Conservation (phyloP, 129 eudicot species). For the Erigeron canadensis region DNA sequence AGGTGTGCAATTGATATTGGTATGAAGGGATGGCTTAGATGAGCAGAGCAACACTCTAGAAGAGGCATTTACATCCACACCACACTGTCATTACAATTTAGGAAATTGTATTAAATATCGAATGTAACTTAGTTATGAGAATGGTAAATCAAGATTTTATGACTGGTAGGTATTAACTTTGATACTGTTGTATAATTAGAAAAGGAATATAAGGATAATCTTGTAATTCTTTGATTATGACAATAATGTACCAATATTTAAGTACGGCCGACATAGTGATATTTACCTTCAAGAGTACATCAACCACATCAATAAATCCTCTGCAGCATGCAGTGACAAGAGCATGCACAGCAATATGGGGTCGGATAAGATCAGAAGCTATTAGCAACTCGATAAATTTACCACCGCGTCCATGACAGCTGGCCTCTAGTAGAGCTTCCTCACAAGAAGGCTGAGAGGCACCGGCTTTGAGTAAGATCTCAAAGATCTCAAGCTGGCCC, state of each 20-base stretch:
- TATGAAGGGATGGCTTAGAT: conserved; percentile 80
- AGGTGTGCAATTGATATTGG: conserved; percentile 69
- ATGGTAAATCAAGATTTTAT: neutral
- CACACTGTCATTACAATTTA: conserved; percentile 58
- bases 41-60: conserved; percentile 82
- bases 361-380: conserved; percentile 80
- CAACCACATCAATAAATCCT: conserved; percentile 73
- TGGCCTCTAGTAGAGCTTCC: conserved; percentile 86
- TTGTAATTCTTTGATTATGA: neutral
- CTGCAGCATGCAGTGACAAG: conserved; percentile 86
- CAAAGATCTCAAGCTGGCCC: conserved; percentile 73
- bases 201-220: neutral
- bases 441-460: conserved; percentile 92
- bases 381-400: conserved; percentile 58
- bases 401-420: conserved; percentile 73
- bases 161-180: neutral
- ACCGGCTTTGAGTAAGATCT: conserved; percentile 83
- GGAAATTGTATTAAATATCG: conserved; percentile 23
- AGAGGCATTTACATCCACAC: conserved; percentile 70
- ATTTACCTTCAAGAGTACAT: conserved; percentile 63
- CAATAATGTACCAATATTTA: neutral
- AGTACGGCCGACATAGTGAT: conserved; percentile 2
- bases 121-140: conserved; percentile 1
- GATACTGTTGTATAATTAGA: neutral
- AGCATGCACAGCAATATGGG: conserved; percentile 82